Evolutionary conservation across 23 red algal genomes (phyloP).

Genomic region (Chondrus crispus): DNA sequence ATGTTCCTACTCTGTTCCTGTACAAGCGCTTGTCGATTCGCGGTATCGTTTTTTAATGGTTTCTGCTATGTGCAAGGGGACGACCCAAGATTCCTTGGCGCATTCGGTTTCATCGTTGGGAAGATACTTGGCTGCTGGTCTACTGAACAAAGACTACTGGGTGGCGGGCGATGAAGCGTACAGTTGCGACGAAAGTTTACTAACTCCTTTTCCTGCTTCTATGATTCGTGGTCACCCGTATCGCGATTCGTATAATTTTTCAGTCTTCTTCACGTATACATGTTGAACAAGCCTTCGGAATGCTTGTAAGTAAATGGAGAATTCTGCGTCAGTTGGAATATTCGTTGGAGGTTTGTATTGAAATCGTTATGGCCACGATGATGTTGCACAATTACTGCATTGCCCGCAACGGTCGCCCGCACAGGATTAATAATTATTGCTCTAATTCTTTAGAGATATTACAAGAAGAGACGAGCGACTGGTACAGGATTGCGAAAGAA

Average conservation of each 20-base stretch:
- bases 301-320: no score
- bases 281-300: conserved; percentile 17
- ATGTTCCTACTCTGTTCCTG: not conserved
- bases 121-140: not conserved
- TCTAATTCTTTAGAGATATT: no score
- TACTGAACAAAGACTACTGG: not conserved
- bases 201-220: no score
- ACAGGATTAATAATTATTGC: no score
- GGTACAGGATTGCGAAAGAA: no score
- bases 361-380: not conserved
- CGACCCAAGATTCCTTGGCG: not conserved
- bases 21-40: not conserved
- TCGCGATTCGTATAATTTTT: not conserved
- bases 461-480: no score
- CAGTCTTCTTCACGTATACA: not conserved
- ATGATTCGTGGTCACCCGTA: not conserved
- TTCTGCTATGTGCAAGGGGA: not conserved
- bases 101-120: not conserved
- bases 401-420: no score
- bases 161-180: not conserved
- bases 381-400: not conserved
- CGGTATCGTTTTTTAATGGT: not conserved
- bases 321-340: no score
- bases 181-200: no score
- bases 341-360: not conserved